Conservation (phyloP, 1,139 yeast genomes). For the Diutina rugosa region DNA sequence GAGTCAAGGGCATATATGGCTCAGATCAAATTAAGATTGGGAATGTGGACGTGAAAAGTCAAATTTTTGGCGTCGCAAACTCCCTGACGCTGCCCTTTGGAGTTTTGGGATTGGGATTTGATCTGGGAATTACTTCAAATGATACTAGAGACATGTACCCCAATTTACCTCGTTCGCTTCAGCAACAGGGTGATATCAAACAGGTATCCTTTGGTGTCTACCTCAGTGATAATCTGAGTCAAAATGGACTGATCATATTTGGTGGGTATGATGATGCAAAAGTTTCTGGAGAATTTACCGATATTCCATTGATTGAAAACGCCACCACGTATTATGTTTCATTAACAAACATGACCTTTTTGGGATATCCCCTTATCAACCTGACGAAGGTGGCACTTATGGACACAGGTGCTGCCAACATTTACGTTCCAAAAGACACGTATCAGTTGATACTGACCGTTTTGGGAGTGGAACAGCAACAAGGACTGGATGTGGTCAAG, state of each 20-base stretch:
- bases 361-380: not conserved
- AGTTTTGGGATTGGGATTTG: not conserved
- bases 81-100: not conserved
- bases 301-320: not conserved
- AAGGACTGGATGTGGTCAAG: not conserved
- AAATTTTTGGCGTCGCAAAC: not conserved
- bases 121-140: not conserved
- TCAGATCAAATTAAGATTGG: not conserved
- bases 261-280: not conserved
- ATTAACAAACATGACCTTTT: not conserved
- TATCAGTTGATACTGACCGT: not conserved
- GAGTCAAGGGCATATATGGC: not conserved
- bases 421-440: not conserved
- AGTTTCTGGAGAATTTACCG: not conserved
- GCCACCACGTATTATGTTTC: not conserved
- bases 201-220: not conserved
- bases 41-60: not conserved
- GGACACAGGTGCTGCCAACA: not conserved
- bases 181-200: not conserved
- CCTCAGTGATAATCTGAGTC: not conserved
- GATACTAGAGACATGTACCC: not conserved
- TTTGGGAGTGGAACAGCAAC: not conserved
- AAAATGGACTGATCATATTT: not conserved
- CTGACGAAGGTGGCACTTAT: not conserved
- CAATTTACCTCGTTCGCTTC: not conserved